These are phyloP conservation scores for Eucalyptus regnans DNA, from an alignment of 345 rosid genomes.

Conservation along the genomic window DNA sequence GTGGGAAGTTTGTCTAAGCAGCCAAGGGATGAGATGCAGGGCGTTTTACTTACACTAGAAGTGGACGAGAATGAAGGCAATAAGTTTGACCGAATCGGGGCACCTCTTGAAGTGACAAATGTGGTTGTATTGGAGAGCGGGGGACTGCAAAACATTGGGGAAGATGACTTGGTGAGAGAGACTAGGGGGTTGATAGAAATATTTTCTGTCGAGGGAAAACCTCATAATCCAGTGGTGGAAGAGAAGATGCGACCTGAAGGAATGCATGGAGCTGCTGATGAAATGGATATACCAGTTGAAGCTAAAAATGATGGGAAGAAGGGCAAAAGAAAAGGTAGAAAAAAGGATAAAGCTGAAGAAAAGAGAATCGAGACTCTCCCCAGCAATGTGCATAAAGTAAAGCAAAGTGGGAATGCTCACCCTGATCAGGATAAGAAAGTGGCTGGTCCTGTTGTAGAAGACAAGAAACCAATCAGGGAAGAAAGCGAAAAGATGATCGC, in stretches of 20 bases:
- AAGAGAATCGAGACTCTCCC: background rate
- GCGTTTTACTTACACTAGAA: background rate
- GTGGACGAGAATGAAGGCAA: background rate
- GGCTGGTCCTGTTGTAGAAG: background rate
- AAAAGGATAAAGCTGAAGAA: background rate
- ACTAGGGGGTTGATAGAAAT: conserved; percentile 31
- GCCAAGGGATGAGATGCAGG: background rate
- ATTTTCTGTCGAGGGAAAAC: conserved; percentile 21
- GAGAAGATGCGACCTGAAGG: background rate
- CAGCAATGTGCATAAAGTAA: background rate
- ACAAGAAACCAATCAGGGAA: background rate
- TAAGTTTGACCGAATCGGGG: background rate
- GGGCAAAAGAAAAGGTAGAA: background rate
- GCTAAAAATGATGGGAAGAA: background rate
- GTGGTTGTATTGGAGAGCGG: background rate
- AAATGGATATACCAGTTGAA: background rate
- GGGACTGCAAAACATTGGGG: background rate
- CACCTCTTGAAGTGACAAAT: background rate
- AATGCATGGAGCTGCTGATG: background rate
- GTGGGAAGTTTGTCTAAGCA: background rate
- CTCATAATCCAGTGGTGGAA: background rate
- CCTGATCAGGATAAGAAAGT: background rate
- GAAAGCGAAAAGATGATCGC: background rate
- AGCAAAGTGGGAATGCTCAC: background rate
- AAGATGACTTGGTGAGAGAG: conserved; percentile 18